Percentiles rank a stretch among this genome's conserved stretches.
Evolutionary conservation across 805 yeast species (phyloP).

Genomic region (Wickerhamiella sorbophila): DNA sequence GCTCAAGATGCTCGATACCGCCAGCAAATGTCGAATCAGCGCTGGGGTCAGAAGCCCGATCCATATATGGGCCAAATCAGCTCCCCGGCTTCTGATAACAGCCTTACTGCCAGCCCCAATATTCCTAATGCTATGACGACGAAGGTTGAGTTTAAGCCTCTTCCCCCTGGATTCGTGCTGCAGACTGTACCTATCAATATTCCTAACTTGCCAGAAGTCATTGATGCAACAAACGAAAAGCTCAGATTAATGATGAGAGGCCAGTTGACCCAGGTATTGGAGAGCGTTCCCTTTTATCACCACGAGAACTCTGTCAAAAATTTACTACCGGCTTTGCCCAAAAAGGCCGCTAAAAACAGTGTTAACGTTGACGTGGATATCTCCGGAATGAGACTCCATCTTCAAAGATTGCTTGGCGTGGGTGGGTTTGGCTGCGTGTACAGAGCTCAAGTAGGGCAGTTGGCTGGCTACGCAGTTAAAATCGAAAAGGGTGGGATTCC

Average conservation of each 20-base stretch:
- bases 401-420: conserved; percentile 41
- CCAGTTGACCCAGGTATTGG: not conserved
- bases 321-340: not conserved
- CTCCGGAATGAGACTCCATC: not conserved
- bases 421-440: conserved; percentile 77
- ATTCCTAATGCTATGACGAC: not conserved
- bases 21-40: not conserved
- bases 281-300: not conserved
- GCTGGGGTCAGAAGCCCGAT: not conserved
- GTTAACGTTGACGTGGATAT: not conserved
- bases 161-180: not conserved
- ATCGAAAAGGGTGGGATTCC: conserved; percentile 51
- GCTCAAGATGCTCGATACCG: not conserved
- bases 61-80: not conserved
- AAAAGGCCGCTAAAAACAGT: not conserved
- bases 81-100: not conserved
- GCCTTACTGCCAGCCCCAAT: not conserved
- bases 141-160: not conserved
- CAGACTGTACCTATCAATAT: not conserved
- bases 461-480: conserved; percentile 50
- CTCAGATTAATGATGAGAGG: not conserved
- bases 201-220: not conserved
- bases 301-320: not conserved
- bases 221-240: not conserved
- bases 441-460: conserved; percentile 46